Evolutionary conservation across 1,284 basidiomycete genomes (phyloP).

Genomic region (Marasmius sp.): DNA sequence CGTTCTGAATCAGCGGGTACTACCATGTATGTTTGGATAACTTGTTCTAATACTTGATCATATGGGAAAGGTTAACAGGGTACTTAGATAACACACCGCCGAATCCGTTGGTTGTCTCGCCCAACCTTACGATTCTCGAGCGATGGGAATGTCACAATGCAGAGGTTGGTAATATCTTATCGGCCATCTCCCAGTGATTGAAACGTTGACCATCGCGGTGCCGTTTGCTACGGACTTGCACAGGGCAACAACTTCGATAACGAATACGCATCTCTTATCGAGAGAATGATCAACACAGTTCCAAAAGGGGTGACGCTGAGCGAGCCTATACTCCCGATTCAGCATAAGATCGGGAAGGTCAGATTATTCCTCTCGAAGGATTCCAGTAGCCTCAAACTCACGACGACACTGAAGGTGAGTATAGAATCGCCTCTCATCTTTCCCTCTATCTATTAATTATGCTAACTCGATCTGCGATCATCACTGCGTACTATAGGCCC

Average conservation of each 20-base stretch:
- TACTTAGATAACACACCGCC: slow-evolving; percentile 35
- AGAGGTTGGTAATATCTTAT: slow-evolving; percentile 24
- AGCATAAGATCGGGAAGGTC: slow-evolving; percentile 3
- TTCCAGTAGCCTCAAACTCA: background rate
- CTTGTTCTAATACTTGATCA: too few species aligned
- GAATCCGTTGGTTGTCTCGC: slow-evolving; percentile 33
- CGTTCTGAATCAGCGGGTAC: too few species aligned
- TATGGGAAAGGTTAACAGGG: slow-evolving; percentile 35
- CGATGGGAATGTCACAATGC: slow-evolving; percentile 38
- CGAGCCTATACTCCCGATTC: slow-evolving; percentile 4
- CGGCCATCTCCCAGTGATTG: too few species aligned
- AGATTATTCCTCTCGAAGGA: background rate
- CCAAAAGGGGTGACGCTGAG: slow-evolving; percentile 10
- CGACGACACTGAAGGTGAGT: slow-evolving; percentile 1
- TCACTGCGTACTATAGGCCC: background rate
- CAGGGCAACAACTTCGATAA: slow-evolving; percentile 1
- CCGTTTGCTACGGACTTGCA: background rate
- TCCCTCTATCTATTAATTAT: too few species aligned
- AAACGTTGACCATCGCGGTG: too few species aligned
- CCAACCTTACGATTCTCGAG: slow-evolving; percentile 34
- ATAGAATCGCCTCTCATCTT: background rate
- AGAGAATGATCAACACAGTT: slow-evolving; percentile 16
- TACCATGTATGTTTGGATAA: too few species aligned
- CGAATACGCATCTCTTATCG: slow-evolving; percentile 7
- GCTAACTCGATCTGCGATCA: background rate